Percentiles rank a stretch among this genome's conserved stretches.
phyloP scores from a whole-genome alignment of 192 early-diverging fungal genomes.

The Backusella australiensis region DNA sequence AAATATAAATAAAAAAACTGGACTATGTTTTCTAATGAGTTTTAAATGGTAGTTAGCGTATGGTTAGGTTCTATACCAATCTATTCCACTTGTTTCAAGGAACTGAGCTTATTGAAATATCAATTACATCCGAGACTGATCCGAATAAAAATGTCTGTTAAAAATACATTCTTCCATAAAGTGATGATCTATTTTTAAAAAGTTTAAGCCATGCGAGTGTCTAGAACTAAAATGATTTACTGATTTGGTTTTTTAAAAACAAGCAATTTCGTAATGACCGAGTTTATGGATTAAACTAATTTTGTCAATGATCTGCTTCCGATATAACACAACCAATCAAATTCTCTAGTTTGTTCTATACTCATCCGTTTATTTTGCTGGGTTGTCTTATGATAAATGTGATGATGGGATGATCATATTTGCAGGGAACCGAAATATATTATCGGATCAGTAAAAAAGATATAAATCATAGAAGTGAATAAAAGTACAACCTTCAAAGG shows the following conservation, averaged over 20 bases:
- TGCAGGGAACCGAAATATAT: too few relatives aligned
- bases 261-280: neutral
- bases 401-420: too few relatives aligned
- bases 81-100: neutral
- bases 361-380: neutral
- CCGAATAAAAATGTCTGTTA: neutral
- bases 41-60: neutral
- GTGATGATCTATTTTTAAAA: neutral
- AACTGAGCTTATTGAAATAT: neutral
- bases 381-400: too few relatives aligned
- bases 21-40: neutral
- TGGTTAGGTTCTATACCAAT: neutral
- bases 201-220: too few relatives aligned
- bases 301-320: neutral
- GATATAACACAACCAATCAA: neutral
- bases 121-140: neutral
- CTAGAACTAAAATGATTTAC: too few relatives aligned
- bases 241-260: too few relatives aligned
- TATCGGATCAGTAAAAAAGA: neutral
- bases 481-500: neutral
- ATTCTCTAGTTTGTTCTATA: neutral
- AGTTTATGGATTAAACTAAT: neutral
- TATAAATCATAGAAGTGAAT: neutral
- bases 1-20: neutral
- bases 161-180: neutral